Conservation (phyloP, 139 green algal species). For the Ulvella scutata region DNA sequence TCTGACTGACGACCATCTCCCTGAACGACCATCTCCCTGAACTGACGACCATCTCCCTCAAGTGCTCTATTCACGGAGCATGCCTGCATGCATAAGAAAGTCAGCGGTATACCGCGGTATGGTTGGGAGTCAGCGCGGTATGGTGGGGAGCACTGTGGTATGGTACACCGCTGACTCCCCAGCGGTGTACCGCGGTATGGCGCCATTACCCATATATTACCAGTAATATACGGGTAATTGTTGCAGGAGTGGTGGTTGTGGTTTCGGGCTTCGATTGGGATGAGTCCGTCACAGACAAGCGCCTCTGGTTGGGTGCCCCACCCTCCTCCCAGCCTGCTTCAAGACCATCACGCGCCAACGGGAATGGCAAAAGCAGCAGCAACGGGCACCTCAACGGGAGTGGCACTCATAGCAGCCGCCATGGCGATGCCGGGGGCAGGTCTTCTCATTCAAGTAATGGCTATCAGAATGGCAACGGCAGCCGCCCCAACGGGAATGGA, state of each 20-base stretch:
- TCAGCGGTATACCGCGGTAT: too few relatives aligned
- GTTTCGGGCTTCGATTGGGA: slow-evolving; percentile 14
- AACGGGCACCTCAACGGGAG: background rate
- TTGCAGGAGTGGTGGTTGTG: slow-evolving; percentile 11
- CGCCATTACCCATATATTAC: too few relatives aligned
- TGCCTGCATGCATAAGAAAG: too few relatives aligned
- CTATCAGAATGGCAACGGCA: too few relatives aligned
- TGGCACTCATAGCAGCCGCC: background rate
- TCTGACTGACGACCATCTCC: too few relatives aligned
- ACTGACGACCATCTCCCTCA: too few relatives aligned
- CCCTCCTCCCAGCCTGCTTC: background rate
- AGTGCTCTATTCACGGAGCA: too few relatives aligned
- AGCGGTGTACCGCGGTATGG: too few relatives aligned
- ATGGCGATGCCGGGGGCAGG: background rate
- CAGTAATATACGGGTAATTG: background rate
- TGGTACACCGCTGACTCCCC: too few relatives aligned
- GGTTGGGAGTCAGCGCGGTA: too few relatives aligned
- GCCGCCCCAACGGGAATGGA: background rate
- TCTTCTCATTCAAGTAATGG: background rate
- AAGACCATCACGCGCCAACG: background rate
- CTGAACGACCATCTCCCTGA: too few relatives aligned
- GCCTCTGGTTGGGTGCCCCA: slow-evolving; percentile 19
- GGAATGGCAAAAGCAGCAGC: background rate
- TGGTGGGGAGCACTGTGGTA: too few relatives aligned
- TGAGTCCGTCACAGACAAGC: background rate